Percentiles rank a stretch among this genome's conserved stretches.
Conservation (phyloP, 2,329 filamentous ascomycete species). For the Aspergillus carbonarius region DNA sequence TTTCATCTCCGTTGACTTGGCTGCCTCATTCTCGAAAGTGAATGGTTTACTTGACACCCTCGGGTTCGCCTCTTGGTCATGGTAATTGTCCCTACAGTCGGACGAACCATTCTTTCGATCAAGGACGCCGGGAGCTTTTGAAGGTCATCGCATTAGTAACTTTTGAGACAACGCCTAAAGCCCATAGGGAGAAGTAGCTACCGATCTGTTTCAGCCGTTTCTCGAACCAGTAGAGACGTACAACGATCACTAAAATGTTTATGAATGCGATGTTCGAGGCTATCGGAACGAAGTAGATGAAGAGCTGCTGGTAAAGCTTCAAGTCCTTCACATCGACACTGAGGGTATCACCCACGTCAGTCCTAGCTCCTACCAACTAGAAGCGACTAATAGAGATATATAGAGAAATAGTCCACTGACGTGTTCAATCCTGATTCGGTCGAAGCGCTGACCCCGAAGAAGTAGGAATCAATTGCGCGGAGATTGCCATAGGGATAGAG, state of each 20-base stretch:
- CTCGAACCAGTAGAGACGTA: conserved; percentile 52
- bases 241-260: conserved; percentile 51
- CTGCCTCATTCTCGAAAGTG: not conserved
- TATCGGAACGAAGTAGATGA: conserved; percentile 52
- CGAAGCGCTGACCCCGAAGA: conserved; percentile 51
- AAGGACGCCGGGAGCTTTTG: conserved; percentile 14
- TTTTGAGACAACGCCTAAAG: not conserved
- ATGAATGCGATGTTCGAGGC: conserved; percentile 52
- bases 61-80: conserved; percentile 13
- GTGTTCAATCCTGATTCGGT: conserved; percentile 55
- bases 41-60: not conserved
- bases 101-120: not conserved
- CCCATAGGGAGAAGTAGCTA: conserved; percentile 7
- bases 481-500: conserved; percentile 44
- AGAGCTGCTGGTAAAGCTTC: conserved; percentile 53
- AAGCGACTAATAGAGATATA: not conserved
- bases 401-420: conserved; percentile 31
- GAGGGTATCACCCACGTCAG: not conserved
- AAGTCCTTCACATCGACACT: conserved; percentile 54
- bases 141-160: not conserved
- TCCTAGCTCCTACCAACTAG: not conserved
- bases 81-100: not conserved
- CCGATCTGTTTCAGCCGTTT: conserved; percentile 45
- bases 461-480: conserved; percentile 49
- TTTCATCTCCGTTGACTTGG: not conserved